Base-by-base conservation (phyloP, 2,329 filamentous ascomycete genomes). In the Exophiala spinifera region DNA sequence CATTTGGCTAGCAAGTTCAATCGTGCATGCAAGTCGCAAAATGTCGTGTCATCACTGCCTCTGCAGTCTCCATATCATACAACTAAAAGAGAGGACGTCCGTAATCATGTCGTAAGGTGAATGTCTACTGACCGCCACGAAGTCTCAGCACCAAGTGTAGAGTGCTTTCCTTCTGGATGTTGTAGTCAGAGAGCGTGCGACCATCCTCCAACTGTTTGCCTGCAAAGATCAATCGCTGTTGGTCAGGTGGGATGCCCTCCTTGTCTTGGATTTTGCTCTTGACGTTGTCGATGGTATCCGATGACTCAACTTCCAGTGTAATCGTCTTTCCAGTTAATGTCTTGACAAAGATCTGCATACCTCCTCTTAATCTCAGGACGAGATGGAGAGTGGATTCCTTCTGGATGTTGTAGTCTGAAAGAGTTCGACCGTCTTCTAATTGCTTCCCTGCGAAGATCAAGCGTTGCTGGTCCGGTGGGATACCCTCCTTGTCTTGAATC, bases 371-470 rank as follows among this genome's bases (percentile, higher is more conserved):
- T 69, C 88, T 86, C 20, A 92, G 84, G 44, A 92, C 88, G 52
- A 92, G 70, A 70, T 92, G 88, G 1, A 92, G 80, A 0, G 89
- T 92, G 1, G 85, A 88, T 69, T 92, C 89, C 77, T 92, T 92
- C 73, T 97, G 92, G 44, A 96, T 96, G 78, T 96, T 96, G 84
- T 96, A 96, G 71, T 96, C 92, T 47, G 84, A 87, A 0, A 96
- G 79, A 0, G 91, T 96, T 19, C 91, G 88, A 46, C 91, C 91
- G 65, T 96, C 91, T 71, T 96, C 90, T 1, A 96, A 76, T 73
- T 96, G 90, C 83, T 96, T 96, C 56, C 91, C 91, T 45, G 91
- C 90, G 61, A 95, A 95, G 69, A 96, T 95, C 11, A 96, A 77
- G 66, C 91, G 90, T 75, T 96, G 91, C 74, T 96, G 91, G 73